A percentile compares a stretch with the other conserved stretches of the same genome.
Evolutionary conservation across 257 asterid species (phyloP).

Genomic region (Anisodus tanguticus): DNA sequence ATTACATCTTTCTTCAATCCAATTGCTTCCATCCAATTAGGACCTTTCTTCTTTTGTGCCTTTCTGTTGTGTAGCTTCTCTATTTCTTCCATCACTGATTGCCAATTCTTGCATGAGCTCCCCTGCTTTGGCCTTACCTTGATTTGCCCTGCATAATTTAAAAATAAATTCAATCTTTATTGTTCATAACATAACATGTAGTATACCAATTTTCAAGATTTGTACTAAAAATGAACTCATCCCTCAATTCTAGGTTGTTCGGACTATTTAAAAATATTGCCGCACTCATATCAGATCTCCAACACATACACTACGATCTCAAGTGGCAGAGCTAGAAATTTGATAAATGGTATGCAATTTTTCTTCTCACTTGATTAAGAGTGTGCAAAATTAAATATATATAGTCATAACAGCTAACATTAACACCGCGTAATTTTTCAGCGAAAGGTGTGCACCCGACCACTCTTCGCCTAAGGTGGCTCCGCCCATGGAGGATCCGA

Average conservation of each 20-base stretch:
- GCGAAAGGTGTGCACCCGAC: too few species aligned
- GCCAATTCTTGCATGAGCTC: conserved; percentile 79
- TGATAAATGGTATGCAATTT: too few species aligned
- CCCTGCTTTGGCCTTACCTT: conserved; percentile 50
- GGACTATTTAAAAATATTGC: not conserved
- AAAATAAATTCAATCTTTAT: not conserved
- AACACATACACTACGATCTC: too few species aligned
- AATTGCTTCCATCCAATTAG: conserved; percentile 63
- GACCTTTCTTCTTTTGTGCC: conserved; percentile 48
- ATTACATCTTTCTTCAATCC: conserved; percentile 78
- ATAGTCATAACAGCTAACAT: too few species aligned
- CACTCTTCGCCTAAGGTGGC: too few species aligned
- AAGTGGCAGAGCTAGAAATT: too few species aligned
- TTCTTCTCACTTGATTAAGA: too few species aligned
- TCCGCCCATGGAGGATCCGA: too few species aligned
- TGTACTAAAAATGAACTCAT: not conserved
- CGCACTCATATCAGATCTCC: too few species aligned
- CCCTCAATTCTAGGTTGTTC: too few species aligned
- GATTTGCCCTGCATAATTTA: conserved; percentile 65
- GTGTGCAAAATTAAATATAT: too few species aligned
- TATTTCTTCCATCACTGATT: conserved; percentile 91
- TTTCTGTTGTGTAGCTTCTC: conserved; percentile 66
- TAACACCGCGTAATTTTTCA: too few species aligned
- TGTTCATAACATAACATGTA: not conserved
- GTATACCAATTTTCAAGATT: not conserved